A percentile compares a stretch with the other conserved stretches of the same genome.
Conservation (phyloP, 1,284 basidiomycete species). For the Leccinum angustisporum region DNA sequence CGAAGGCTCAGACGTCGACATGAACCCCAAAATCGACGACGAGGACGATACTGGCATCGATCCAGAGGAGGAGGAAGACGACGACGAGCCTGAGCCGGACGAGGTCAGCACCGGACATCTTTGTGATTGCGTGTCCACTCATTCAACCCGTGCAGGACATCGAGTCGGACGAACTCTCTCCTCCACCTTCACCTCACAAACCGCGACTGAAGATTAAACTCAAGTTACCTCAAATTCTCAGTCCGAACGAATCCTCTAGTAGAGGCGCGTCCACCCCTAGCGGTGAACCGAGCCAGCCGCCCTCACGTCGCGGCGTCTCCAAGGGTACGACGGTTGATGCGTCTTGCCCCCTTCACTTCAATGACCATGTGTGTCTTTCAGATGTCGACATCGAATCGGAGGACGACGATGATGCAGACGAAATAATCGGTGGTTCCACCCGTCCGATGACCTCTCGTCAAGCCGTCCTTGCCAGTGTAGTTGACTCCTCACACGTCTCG, state of each 20-base stretch:
- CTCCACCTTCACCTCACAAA: slow-evolving; percentile 33
- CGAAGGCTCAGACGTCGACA: slow-evolving; percentile 28
- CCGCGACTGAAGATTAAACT: slow-evolving; percentile 64
- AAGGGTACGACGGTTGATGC: slow-evolving; percentile 22
- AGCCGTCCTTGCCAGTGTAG: slow-evolving; percentile 67
- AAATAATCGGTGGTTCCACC: slow-evolving; percentile 34
- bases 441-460: slow-evolving; percentile 69
- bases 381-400: slow-evolving; percentile 59
- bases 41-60: slow-evolving; percentile 26
- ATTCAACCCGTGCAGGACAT: slow-evolving; percentile 17
- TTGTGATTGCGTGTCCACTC: neutral
- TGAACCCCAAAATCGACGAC: slow-evolving; percentile 36
- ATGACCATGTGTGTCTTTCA: slow-evolving; percentile 12
- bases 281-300: slow-evolving; percentile 31
- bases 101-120: slow-evolving; percentile 14
- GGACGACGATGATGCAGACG: slow-evolving; percentile 46
- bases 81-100: slow-evolving; percentile 23
- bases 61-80: slow-evolving; percentile 25
- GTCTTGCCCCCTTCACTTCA: neutral
- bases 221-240: slow-evolving; percentile 50
- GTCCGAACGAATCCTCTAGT: slow-evolving; percentile 39
- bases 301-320: slow-evolving; percentile 32
- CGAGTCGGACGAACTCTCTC: slow-evolving; percentile 39
- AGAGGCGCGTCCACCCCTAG: slow-evolving; percentile 40
- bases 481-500: slow-evolving; percentile 65